These are phyloP conservation scores for Pythium scleroteichum DNA, from an alignment of 352 stramenopile genomes.

Conservation along the genomic window DNA sequence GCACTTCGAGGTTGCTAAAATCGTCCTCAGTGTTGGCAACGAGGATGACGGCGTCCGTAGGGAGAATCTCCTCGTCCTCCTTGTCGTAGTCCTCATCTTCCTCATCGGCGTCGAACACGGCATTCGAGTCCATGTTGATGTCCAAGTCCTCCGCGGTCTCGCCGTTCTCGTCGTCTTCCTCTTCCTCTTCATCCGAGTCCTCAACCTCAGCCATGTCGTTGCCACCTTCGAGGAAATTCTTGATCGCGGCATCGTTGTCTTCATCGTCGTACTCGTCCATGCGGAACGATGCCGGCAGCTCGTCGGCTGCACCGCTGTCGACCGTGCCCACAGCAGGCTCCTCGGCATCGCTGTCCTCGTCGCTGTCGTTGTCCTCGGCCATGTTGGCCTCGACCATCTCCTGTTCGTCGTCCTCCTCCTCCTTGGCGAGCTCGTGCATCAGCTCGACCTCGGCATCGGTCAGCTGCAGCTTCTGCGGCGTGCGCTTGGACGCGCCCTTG, in stretches of 20 bases:
- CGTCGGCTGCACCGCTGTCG: slow-evolving; percentile 34
- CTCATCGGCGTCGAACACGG: slow-evolving; percentile 56
- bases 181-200: slow-evolving; percentile 33
- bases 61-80: slow-evolving; percentile 93
- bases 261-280: slow-evolving; percentile 91
- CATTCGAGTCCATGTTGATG: slow-evolving; percentile 58
- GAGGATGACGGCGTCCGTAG: slow-evolving; percentile 94
- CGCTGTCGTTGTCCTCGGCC: slow-evolving; percentile 48
- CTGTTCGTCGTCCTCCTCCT: slow-evolving; percentile 71
- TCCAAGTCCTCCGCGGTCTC: slow-evolving; percentile 30
- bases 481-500: slow-evolving; percentile 51
- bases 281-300: slow-evolving; percentile 69
- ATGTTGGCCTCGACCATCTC: slow-evolving; percentile 31
- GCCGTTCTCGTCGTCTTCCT: slow-evolving; percentile 41
- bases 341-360: slow-evolving; percentile 38
- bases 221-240: slow-evolving; percentile 60
- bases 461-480: slow-evolving; percentile 84
- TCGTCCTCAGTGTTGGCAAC: slow-evolving; percentile 98
- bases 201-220: slow-evolving; percentile 34
- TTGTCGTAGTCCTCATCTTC: slow-evolving; percentile 77
- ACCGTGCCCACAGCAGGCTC: slow-evolving; percentile 1
- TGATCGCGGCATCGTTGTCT: slow-evolving; percentile 79
- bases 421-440: slow-evolving; percentile 74
- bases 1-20: slow-evolving; percentile 98
- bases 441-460: slow-evolving; percentile 81